Base-by-base conservation (phyloP, 192 early-diverging fungal genomes). In the Pilobolus umbonatus region DNA sequence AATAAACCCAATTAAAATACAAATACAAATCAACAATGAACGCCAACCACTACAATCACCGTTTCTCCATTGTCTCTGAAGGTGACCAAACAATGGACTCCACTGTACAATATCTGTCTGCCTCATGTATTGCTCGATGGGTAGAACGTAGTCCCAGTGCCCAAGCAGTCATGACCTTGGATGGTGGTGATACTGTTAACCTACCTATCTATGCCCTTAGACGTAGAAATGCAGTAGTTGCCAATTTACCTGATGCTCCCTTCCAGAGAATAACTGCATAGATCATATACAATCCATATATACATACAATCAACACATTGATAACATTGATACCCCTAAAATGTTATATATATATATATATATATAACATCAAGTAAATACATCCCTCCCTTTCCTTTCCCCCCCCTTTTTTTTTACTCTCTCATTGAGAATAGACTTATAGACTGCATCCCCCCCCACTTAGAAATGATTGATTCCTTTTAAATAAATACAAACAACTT, bases 221-320 rank as follows among this genome's bases (percentile, higher is more conserved):
- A 59, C 55, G 64, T n/a, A 50, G 64, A 53, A 59, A 66, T 55
- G 64, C 64, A 17, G 43, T 66, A 9, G 64, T 66, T 36, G 64
- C 57, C 34, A 45, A 58, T 11, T 48, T 66, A 14, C 64, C 64
- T 44, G 64, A 60, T 24, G 64, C 64, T 29, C 64, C 64, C 21
- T 25, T 49, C 25, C n/a, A n/a, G n/a, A 35, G 52, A 3, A 54
- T 54, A 6, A 54, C 52, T 22, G 52, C 52, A 54, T 54, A 42
- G 19, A 17, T 17, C 3, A 40, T 15, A 42, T 42, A 2, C 6
- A 5, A 42, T 35, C 34, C 11, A 35, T 35, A 35, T 11, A 35
- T 35, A 35, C 34, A 35, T 35, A 35, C 34, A 35, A n/a, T n/a
- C n/a, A n/a, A n/a, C n/a, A n/a, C n/a, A n/a, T n/a, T n/a, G n/a